Conservation (phyloP, 176 grass and related monocot species). For the Bothriochloa decipiens region DNA sequence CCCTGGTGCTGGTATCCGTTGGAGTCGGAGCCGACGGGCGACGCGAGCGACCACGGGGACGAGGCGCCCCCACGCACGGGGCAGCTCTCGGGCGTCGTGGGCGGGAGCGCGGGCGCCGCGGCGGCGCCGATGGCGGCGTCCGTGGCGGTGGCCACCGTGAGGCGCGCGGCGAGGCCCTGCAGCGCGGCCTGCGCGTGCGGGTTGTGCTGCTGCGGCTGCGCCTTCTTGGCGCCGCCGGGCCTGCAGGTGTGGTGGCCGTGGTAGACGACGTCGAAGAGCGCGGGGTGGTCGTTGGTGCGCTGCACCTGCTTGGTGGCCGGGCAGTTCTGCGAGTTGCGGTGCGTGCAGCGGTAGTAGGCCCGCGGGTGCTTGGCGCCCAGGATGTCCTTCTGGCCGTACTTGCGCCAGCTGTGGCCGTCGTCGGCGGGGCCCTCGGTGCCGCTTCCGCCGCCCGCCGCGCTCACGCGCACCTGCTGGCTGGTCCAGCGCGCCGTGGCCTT, state of each 20-base stretch:
- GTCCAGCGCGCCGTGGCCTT: constrained; percentile 64
- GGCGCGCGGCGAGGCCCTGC: constrained; percentile 50
- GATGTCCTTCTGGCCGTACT: constrained; percentile 93
- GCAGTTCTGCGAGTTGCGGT: constrained; percentile 79
- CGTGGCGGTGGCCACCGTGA: constrained; percentile 50
- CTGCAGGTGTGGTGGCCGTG: constrained; percentile 78
- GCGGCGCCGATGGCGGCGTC: constrained; percentile 17
- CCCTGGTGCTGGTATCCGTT: constrained; percentile 15
- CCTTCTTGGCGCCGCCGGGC: neutral
- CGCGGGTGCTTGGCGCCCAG: constrained; percentile 82
- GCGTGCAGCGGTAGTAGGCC: constrained; percentile 89
- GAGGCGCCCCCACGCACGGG: constrained; percentile 15
- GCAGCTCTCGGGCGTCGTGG: constrained; percentile 44
- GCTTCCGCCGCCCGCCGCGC: neutral
- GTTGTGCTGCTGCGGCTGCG: constrained; percentile 34
- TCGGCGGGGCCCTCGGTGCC: constrained; percentile 51
- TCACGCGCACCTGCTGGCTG: constrained; percentile 62
- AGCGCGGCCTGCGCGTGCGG: constrained; percentile 48
- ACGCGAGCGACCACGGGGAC: constrained; percentile 53
- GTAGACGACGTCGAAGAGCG: constrained; percentile 80
- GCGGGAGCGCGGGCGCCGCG: neutral
- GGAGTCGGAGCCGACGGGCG: constrained; percentile 62
- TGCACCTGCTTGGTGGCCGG: constrained; percentile 86
- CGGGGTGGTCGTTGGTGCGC: constrained; percentile 64
- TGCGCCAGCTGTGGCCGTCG: constrained; percentile 84